These are phyloP conservation scores for Microcos paniculata DNA, from an alignment of 345 rosid genomes.

Conservation along the genomic window DNA sequence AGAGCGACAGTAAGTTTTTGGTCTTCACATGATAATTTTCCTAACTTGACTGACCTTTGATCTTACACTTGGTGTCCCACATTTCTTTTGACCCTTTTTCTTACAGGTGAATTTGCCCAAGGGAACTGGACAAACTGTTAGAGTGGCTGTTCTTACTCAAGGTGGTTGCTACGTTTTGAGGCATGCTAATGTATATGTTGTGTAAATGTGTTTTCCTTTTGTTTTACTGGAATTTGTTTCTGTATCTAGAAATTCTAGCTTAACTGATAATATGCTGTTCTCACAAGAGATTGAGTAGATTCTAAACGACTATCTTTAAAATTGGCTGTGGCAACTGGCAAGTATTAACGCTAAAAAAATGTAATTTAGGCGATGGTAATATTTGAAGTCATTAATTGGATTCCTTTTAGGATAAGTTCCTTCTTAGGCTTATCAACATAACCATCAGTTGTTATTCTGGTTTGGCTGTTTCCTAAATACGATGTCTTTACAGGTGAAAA, in stretches of 20 bases:
- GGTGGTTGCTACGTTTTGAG: constrained; percentile 44
- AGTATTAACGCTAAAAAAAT: background rate
- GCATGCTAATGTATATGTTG: background rate
- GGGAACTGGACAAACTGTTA: constrained; percentile 94
- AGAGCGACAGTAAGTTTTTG: constrained; percentile 80
- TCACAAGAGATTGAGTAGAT: background rate
- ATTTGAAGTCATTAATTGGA: background rate
- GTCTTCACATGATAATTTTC: background rate
- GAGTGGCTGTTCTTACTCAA: constrained; percentile 96
- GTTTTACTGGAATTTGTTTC: background rate
- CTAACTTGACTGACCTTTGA: background rate
- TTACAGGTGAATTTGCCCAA: constrained; percentile 88
- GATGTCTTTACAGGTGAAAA: constrained; percentile 68
- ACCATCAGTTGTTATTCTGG: constrained; percentile 7
- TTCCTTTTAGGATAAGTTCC: background rate
- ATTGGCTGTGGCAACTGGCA: background rate
- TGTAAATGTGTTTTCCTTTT: background rate
- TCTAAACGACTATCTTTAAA: background rate
- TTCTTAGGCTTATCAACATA: background rate
- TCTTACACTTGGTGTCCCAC: background rate
- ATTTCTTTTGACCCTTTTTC: constrained; percentile 11
- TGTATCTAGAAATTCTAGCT: background rate
- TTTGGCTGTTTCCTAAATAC: constrained; percentile 13
- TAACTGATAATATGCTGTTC: background rate
- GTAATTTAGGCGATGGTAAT: background rate